Base-by-base conservation (phyloP, 1,284 basidiomycete species). In the Rhodotorula sp. region DNA sequence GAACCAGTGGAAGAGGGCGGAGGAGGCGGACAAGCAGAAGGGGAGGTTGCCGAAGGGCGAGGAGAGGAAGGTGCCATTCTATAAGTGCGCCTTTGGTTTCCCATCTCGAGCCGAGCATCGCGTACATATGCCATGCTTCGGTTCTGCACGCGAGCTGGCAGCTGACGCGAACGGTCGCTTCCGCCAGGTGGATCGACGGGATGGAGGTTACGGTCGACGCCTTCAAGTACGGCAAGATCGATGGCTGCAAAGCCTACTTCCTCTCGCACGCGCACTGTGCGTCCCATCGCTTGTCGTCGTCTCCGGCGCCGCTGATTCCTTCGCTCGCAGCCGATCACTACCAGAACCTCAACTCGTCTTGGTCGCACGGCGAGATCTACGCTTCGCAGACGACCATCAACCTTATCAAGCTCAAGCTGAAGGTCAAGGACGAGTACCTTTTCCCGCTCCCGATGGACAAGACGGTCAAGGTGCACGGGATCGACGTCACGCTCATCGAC, bases 311-410 rank as follows among this genome's bases (percentile, higher is more conserved):
- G 31, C 51, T 58, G 10, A 59, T 11, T 26, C 15, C 2, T 13
- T 18, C 44, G 2, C 8, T 2, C 28, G 22, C 31, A 70, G 64
- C 64, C 59, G 71, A 69, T 26, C 71, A 72, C 34, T 72, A 96
- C 77, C 95, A 94, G 0, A 93, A 90, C 76, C 83, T 97, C 2
- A 89, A 89, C 0, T 87, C 89, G 10, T 88, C 84, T 58, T 99
- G 95, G 95, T 87, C 87, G 68, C 86, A 86, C 74, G 95, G 95
- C 0, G 91, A 89, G 1, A 95, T 99, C 51, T 99, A 99, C 81
- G 97, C 94, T 80, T 96, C 94, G 34, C 80, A 75, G 46, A 78
- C 76, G 8, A 98, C 95, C 0, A 93, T 92, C 18, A 94, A 92
- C 71, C 83, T 99, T 15, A 92, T 98, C 72, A 85, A 88, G 34